Conservation (phyloP, 192 early-diverging fungal genomes). For the Coemansia sp. region DNA sequence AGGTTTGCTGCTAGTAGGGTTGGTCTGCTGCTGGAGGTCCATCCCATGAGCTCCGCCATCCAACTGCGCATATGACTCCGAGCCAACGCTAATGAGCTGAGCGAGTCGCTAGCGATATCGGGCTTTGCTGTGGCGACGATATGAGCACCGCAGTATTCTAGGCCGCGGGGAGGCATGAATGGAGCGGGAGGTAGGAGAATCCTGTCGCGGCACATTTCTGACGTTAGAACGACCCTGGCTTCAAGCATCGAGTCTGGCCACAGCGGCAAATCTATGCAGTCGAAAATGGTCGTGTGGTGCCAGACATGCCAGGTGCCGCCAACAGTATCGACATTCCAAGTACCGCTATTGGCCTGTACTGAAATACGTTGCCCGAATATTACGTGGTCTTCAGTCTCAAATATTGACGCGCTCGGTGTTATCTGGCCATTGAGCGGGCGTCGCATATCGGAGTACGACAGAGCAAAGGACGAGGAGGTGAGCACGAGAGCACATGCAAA, state of each 20-base stretch:
- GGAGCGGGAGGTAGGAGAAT: constrained; percentile 23
- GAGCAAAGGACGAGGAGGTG: neutral
- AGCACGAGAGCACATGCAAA: neutral
- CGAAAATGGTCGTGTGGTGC: constrained; percentile 29
- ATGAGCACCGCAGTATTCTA: constrained; percentile 45
- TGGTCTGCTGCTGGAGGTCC: neutral
- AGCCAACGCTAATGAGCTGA: neutral
- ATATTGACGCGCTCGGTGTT: neutral
- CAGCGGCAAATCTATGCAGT: constrained; percentile 33
- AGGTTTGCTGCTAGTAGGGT: neutral
- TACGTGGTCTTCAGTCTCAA: constrained; percentile 33
- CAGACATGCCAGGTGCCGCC: constrained; percentile 46
- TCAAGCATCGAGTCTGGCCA: constrained; percentile 39
- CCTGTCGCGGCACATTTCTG: constrained; percentile 34
- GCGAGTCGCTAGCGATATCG: neutral
- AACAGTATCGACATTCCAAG: constrained; percentile 26
- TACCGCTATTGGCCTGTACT: constrained; percentile 1
- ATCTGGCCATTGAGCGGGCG: constrained; percentile 9
- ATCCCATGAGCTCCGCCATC: constrained; percentile 37
- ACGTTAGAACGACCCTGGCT: constrained; percentile 36
- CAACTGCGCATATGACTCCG: constrained; percentile 38
- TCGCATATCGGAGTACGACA: constrained; percentile 38
- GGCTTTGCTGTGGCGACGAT: constrained; percentile 23
- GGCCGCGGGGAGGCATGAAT: constrained; percentile 31
- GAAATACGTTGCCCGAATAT: constrained; percentile 33